Base-by-base conservation (phyloP, 116 monocot genomes). In the Iris pallida region DNA sequence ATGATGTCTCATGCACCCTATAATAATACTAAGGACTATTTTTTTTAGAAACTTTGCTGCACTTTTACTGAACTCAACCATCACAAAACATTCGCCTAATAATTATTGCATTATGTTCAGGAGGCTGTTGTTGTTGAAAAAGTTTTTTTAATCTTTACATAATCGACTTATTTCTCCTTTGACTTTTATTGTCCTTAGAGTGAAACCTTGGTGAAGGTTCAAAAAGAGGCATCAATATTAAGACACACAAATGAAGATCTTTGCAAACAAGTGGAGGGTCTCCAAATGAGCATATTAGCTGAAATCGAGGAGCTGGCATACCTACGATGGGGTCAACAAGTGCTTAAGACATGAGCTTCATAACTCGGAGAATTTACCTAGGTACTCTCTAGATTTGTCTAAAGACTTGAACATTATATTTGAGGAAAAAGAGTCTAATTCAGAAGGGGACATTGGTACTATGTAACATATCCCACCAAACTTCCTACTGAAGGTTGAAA, bases 241-340 rank as follows among this genome's bases (percentile, higher is more conserved):
- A 78, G 90, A 62, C 78, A 85, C 79, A 88, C 80, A 65, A 95
- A 95, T 80, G 85, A 88, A 68, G 73, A 88, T 68, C 73, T 95
- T 1, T 79, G 81, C 41, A 95, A 90, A 61, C 90, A 95, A 86
- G 90, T 95, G 16, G 94, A 94, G 76, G 94, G 88, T 42, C 75
- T 95, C 18, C 94, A 90, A 54, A 83, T 88, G 94, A 90, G 80
- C 55, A 80, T 90, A 51, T 64, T 95, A 60, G 90, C 79, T 45
- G 94, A 95, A 68, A 90, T 95, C 43, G 94, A 95, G 81, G 94
- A 95, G 53, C 90, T 95, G 62, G 90, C 90, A 43, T 95, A 95
- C 65, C 81, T 95, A 14, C 64, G 90, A 5, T 95, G n/a, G 94
- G 94, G 81, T 90, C 42, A 95, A 90, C 59, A 88, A 88, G 8